Evolutionary conservation across 1,284 basidiomycete species (phyloP), one percentile per base, ranked within the genome.

Genomic region (Agaricales sp.): DNA sequence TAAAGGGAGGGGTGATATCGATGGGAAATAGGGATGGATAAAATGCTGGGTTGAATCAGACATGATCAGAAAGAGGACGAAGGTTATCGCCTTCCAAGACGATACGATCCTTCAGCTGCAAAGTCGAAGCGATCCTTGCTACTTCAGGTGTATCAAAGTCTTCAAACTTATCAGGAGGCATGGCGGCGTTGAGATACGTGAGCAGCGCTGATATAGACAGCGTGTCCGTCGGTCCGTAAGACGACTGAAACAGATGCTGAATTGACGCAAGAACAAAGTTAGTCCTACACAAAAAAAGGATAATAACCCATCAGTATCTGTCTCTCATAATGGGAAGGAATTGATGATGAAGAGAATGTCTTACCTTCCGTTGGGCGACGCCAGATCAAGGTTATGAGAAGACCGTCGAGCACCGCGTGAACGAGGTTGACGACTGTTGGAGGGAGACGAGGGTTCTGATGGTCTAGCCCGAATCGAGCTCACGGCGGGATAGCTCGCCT

Each of bases 141-240:
- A 87, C 81, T 63, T 87, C 83, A 2, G 70, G 70, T 11, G 81
- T 83, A 60, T 87, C 84, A 53, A 84, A 87, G 54, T 87, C 83
- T 64, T 86, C 83, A 59, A 85, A 77, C 62, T 85, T 87, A 61
- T 86, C 83, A 12, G 67, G 68, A 2, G 82, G 84, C 68, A 86
- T 75, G 4, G 80, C 81, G 2, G 82, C 77, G 57, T 87, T 87
- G 50, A 87, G 69, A 59, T 83, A 85, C 3, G 78, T 73, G 41
- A 87, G 66, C 16, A 87, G 66, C 13, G 78, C 65, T 2, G 79
- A 80, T 56, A 87, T 75, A 13, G 74, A 77, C 64, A 87, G 67
- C 51, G 83, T 80, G 60, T 87, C 82, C 20, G 71, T 63, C 14
- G 67, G 54, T 52, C 75, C 78, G 62, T 82, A 82, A 20, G 83